These are phyloP conservation scores for Linnemannia zychae DNA, from an alignment of 192 early-diverging fungal genomes.

Conservation along the genomic window DNA sequence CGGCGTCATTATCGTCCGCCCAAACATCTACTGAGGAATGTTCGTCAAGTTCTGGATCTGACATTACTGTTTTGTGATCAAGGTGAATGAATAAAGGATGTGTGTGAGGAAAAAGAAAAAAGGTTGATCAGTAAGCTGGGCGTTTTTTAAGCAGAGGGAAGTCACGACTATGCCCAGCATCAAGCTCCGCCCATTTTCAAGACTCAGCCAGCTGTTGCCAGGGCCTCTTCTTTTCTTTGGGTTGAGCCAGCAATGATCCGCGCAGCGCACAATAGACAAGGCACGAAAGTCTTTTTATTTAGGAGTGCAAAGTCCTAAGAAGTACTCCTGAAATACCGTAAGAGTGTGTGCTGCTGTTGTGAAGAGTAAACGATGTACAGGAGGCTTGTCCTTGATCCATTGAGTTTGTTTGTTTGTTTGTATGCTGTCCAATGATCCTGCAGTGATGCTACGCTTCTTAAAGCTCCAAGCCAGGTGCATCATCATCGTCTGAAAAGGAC, in stretches of 20 bases:
- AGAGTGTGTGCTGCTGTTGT: not conserved
- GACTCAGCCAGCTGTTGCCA: not conserved
- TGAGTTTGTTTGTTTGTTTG: not conserved
- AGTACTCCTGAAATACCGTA: not conserved
- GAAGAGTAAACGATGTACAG: not conserved
- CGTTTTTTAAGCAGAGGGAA: not conserved
- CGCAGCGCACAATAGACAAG: not conserved
- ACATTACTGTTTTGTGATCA: not conserved
- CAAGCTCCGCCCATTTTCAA: not conserved
- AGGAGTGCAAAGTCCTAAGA: constrained; percentile 3
- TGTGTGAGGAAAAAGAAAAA: constrained; percentile 1
- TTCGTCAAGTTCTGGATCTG: constrained; percentile 20
- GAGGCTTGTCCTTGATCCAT: not conserved
- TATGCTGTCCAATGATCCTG: not conserved
- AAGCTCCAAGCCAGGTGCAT: constrained; percentile 86
- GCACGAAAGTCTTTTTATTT: not conserved
- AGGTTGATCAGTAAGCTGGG: constrained; percentile 2
- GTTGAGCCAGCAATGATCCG: not conserved
- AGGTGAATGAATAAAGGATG: not conserved
- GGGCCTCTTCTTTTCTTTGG: no score
- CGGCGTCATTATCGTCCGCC: constrained; percentile 11
- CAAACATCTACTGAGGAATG: constrained; percentile 25
- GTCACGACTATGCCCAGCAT: no score
- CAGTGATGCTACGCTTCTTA: constrained; percentile 34
- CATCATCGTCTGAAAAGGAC: constrained; percentile 85